Percentiles rank a stretch among this genome's conserved stretches.
These are phyloP conservation scores for Thuja plicata DNA, from an alignment of 83 land plant species.

Conservation along the genomic window DNA sequence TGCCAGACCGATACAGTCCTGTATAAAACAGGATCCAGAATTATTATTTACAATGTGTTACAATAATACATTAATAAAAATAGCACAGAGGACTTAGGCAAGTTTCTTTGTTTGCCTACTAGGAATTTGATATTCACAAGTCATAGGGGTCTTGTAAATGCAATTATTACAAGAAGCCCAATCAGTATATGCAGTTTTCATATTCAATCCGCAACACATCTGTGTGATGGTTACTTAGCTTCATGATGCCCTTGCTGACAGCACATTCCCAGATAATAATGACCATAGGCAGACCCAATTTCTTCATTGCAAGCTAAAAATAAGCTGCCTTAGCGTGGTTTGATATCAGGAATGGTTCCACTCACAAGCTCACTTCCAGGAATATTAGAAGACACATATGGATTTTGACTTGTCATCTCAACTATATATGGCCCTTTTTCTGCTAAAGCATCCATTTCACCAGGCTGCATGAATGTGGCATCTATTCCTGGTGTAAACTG, in stretches of 20 bases:
- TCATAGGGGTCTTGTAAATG: not conserved
- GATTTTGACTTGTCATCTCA: not conserved
- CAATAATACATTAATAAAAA: not conserved
- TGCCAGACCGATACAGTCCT: not conserved
- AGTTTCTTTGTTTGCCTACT: not conserved
- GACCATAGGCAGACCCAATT: not conserved
- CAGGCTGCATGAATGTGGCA: constrained; percentile 15
- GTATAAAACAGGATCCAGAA: not conserved
- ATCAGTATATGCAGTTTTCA: not conserved
- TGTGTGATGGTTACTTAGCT: not conserved
- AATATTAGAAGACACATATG: not conserved
- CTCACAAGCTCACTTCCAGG: not conserved
- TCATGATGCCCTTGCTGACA: not conserved
- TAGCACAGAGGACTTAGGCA: not conserved
- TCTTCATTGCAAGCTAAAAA: not conserved
- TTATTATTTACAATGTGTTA: not conserved
- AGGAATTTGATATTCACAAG: not conserved
- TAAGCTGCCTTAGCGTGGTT: constrained; percentile 2
- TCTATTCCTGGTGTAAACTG: constrained; percentile 41
- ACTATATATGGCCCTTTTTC: not conserved
- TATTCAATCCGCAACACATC: not conserved
- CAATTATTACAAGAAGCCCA: not conserved
- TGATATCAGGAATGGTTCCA: not conserved
- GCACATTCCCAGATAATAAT: no score
- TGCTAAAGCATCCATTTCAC: not conserved